Base-by-base conservation (phyloP, 306 rosid species). In the Cucumis hystrix region DNA sequence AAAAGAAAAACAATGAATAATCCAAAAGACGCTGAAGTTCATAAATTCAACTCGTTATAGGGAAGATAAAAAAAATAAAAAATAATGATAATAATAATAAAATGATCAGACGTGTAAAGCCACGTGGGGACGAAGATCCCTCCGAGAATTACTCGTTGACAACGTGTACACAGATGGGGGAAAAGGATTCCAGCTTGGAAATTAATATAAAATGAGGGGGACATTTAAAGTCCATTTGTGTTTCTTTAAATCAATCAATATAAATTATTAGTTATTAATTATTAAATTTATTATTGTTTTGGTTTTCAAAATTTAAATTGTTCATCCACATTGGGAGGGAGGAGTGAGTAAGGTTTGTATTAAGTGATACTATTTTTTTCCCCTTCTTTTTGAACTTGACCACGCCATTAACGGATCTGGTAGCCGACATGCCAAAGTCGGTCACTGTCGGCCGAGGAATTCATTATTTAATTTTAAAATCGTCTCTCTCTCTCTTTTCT, bases 381-480 rank as follows among this genome's bases (percentile, higher is more conserved):
- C 37, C 9, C 57, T 61, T 3, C 57, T 61, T 10, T 37, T 91
- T 82, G 78, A 20, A 88, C 49, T 84, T 35, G 12, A 0, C 0
- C 1, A 52, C 49, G 81, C 76, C 58, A 71, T 72, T 85, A 90
- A 82, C 92, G 83, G 83, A 83, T 80, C 85, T 40, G 72, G 77
- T 82, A 63, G 55, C 82, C 85, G 89, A 91, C 98, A 88, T 89
- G 79, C 65, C 20, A 49, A 82, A 82, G 97, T 89, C 91, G 93
- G 93, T 93, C 81, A 87, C 79, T 89, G 92, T 93, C 91, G 96
- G 96, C 96, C 92, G 88, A 65, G 71, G 51, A 65, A 65, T 65
- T n/a, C 17, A 40, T 41, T 67, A 67, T 67, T 40, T 6, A 47
- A 12, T 47, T 47, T 47, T 9, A 43, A 47, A 47, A 47, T 23